Base-by-base conservation (phyloP, 1,284 basidiomycete genomes). In the Sanghuangporus baumii region DNA sequence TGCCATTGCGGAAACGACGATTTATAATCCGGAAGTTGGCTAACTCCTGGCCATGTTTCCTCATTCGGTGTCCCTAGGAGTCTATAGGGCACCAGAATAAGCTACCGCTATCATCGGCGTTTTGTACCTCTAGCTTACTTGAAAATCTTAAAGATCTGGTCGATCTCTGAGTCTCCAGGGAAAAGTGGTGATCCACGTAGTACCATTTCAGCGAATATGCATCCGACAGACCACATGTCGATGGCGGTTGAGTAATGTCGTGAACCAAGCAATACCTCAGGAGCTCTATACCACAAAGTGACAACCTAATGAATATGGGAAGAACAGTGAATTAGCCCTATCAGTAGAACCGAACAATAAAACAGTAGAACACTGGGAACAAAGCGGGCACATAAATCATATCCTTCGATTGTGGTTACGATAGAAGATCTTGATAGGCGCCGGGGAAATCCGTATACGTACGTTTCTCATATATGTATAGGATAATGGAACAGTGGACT, bases 91-190 rank as follows among this genome's bases (percentile, higher is more conserved):
- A 46, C 16, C 23, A 3, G 6, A 55, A 23, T 54, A 48, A 43
- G 48, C 16, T 43, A 8, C n/a, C 34, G 16, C n/a, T 51, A 34
- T 41, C 26, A 20, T 23, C 12, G 40, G 23, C 6, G 16, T 12
- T 7, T 20, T 12, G 12, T 20, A 41, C 18, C 18, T 18, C 20
- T 58, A 48, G 20, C 81, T 62, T 66, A 93, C 93, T 92, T 86
- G 84, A 99, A 99, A 72, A 98, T 99, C 76, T 95, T 93, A 85
- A 98, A 99, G 69, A 99, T 99, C 78, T 99, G 96, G 78, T 99
- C 96, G 71, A 99, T 99, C 77, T 99, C 96, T 34, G 95, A 98
- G 77, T 99, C 96, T 8, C 97, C 96, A 12, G 96, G 95, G 84
- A 98, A 98, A 26, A 98, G 81, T 1, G 96, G 96, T 68, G 88